A percentile compares a stretch with the other conserved stretches of the same genome.
These are phyloP conservation scores for Pleurostoma richardsiae DNA, from an alignment of 2,329 filamentous ascomycete genomes.

Conservation along the genomic window DNA sequence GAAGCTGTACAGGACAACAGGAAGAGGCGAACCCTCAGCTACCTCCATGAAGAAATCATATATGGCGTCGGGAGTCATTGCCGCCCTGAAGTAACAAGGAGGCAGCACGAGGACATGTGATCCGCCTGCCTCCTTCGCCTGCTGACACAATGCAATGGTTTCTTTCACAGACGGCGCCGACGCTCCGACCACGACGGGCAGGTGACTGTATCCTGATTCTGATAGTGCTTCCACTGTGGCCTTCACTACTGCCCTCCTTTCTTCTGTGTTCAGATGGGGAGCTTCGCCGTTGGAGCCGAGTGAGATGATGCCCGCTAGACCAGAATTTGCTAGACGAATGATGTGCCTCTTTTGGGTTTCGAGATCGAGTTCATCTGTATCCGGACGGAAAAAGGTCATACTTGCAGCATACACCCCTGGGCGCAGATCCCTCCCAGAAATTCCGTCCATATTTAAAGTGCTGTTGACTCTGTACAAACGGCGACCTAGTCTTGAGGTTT, in stretches of 20 bases:
- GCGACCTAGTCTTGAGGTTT: too few species aligned
- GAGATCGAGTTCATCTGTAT: conserved; percentile 48
- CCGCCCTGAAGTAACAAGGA: conserved; percentile 61
- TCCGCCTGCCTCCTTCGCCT: conserved; percentile 59
- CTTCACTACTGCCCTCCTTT: conserved; percentile 57
- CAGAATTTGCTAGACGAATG: conserved; percentile 55
- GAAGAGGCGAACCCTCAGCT: conserved; percentile 52
- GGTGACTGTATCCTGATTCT: conserved; percentile 43
- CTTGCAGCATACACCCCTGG: conserved; percentile 57
- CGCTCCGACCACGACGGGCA: conserved; percentile 66
- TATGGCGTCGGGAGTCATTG: conserved; percentile 53
- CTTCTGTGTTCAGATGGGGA: conserved; percentile 61
- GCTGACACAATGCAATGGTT: conserved; percentile 59
- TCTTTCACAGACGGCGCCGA: conserved; percentile 64
- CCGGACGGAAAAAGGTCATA: conserved; percentile 54
- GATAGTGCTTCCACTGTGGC: conserved; percentile 58
- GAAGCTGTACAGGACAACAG: conserved; percentile 61
- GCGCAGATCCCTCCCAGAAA: too few species aligned
- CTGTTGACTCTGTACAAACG: too few species aligned
- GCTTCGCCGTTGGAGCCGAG: conserved; percentile 73
- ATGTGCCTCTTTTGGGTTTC: conserved; percentile 45
- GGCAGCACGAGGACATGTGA: conserved; percentile 65
- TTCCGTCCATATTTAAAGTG: too few species aligned
- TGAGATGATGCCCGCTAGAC: conserved; percentile 62
- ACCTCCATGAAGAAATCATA: conserved; percentile 58